Evolutionary conservation across 345 rosid genomes (phyloP).

Genomic region (Punica granatum): DNA sequence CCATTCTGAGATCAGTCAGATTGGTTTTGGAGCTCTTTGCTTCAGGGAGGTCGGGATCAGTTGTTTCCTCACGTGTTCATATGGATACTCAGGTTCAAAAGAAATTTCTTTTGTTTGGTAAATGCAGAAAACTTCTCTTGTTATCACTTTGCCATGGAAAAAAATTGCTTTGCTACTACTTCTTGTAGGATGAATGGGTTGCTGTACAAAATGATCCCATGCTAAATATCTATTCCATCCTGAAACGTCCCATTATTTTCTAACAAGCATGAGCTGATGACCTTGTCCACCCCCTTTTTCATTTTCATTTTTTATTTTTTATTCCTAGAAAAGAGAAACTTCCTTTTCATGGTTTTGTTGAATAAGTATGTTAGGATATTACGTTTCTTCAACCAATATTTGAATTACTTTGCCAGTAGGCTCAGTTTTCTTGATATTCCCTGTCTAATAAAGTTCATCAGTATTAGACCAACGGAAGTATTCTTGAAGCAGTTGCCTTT

Average conservation of each 20-base stretch:
- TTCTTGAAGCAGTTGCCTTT: neutral
- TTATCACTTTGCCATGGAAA: neutral
- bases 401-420: neutral
- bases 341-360: neutral
- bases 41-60: conserved; percentile 34
- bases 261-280: neutral
- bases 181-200: neutral
- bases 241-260: neutral
- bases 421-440: neutral
- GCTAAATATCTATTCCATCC: neutral
- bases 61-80: conserved; percentile 39
- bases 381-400: neutral
- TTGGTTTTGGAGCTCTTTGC: conserved; percentile 52
- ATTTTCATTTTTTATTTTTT: no score
- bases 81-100: conserved; percentile 59
- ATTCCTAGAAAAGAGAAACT: neutral
- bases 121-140: neutral
- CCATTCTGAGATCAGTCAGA: conserved; percentile 84
- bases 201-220: neutral
- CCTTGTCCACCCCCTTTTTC: neutral
- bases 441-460: neutral
- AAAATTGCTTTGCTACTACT: neutral
- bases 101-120: neutral
- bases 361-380: neutral
- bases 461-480: neutral